Evolutionary conservation across 495 filamentous ascomycete species (phyloP), one percentile per base, ranked within the genome.

Genomic region (Penicillium paxilli): DNA sequence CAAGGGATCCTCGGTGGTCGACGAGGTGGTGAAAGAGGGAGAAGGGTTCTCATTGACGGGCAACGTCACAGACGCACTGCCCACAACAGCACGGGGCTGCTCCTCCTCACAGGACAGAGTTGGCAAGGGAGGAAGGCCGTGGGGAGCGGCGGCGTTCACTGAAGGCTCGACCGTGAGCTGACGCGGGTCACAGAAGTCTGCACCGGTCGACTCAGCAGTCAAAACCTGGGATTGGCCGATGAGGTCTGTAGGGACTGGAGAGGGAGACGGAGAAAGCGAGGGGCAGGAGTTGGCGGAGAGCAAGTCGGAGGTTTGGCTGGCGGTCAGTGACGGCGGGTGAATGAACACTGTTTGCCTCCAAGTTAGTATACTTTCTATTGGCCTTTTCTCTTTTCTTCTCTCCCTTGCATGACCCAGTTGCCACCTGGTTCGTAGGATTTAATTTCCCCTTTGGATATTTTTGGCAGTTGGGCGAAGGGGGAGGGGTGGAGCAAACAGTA

Each of bases 101-200:
- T 90, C 85, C 69, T 91, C 88, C 45, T 83, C 84, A 19, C 81
- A 79, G 58, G 80, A 83, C 7, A 93, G 77, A 55, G 84, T 87
- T 21, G 87, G 87, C 47, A 90, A 67, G 32, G 82, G 77, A 30
- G 88, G 82, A 48, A 92, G 87, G 22, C 91, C 88, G 23, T 84
- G 74, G 25, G 79, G 75, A 52, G 83, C 56, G 8, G 71, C 51
- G 25, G 77, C 71, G 59, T 78, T 71, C 46, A 72, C 71, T 12
- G 83, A 79, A 1, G 84, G 77, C 65, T 85, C 84, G 38, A 96
- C 92, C 4, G 89, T 94, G 44, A 98, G 78, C 62, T 96, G 89
- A 54, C 92, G 88, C 20, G 94, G 94, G 63, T 98, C 91, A 73
- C 94, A 98, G 63, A 96, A 96, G 71, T 91, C 85, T 8, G 70